phyloP scores from a whole-genome alignment of 2,329 filamentous ascomycete species.

The Paraphaeosphaeria minitans region DNA sequence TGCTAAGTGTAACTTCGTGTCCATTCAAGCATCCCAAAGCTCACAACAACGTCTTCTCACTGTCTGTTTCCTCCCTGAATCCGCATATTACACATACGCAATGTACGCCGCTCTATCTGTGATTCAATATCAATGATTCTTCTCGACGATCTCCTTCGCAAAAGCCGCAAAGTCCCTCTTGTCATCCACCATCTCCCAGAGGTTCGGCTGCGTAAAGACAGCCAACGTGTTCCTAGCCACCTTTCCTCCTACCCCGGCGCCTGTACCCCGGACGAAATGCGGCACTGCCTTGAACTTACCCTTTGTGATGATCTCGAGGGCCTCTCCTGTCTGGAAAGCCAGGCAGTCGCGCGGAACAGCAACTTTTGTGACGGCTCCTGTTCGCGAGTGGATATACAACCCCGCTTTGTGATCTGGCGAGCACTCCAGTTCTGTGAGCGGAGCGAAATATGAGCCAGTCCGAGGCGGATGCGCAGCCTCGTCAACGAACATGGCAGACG shows the following conservation, averaged over 20 bases:
- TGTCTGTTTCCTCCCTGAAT: too few relatives aligned
- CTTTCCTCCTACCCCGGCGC: slow-evolving; percentile 55
- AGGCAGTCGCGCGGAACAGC: slow-evolving; percentile 89
- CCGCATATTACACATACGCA: not conserved
- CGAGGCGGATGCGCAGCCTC: slow-evolving; percentile 59
- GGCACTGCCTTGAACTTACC: slow-evolving; percentile 93
- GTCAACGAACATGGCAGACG: slow-evolving; percentile 94
- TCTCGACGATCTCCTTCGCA: slow-evolving; percentile 60
- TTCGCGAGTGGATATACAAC: slow-evolving; percentile 90
- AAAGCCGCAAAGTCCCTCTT: slow-evolving; percentile 76
- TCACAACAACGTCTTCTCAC: too few relatives aligned
- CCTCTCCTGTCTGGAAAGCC: slow-evolving; percentile 94
- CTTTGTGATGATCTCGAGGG: slow-evolving; percentile 86
- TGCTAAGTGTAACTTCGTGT: too few relatives aligned
- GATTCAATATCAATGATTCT: slow-evolving; percentile 46
- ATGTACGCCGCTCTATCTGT: not conserved
- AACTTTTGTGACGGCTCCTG: slow-evolving; percentile 84
- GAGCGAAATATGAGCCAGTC: slow-evolving; percentile 44
- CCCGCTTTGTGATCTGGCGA: slow-evolving; percentile 86
- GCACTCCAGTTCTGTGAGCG: slow-evolving; percentile 70
- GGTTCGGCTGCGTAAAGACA: slow-evolving; percentile 95
- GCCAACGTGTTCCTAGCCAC: slow-evolving; percentile 79
- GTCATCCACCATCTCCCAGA: slow-evolving; percentile 77
- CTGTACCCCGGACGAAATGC: slow-evolving; percentile 86
- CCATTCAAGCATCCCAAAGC: too few relatives aligned